phyloP scores from a whole-genome alignment of 202 grass and related monocot species.

The Carex sylvatica region DNA sequence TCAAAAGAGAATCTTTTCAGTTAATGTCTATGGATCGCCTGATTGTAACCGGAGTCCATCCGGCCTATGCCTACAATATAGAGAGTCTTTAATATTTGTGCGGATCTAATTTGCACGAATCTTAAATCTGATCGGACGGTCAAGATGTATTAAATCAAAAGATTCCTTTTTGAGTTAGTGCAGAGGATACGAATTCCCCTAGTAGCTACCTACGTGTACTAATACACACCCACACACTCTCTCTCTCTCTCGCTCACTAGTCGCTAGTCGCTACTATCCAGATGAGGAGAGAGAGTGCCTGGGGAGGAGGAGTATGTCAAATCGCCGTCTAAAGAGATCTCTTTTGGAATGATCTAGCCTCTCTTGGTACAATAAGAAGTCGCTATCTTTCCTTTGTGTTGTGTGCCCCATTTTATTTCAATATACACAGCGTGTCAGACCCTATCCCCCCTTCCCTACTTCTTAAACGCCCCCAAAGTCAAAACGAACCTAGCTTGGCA shows the following conservation, averaged over 20 bases:
- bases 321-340: conserved; percentile 19
- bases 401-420: conserved; percentile 10
- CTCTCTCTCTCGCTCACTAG: neutral
- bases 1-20: no score
- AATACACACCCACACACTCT: neutral
- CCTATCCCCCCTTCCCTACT: neutral
- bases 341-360: conserved; percentile 13
- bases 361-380: conserved; percentile 7
- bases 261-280: neutral
- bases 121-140: no score
- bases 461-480: neutral
- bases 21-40: no score
- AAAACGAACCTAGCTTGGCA: neutral
- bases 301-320: neutral
- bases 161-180: no score
- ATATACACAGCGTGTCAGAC: conserved; percentile 4
- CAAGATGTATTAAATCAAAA: no score
- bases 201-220: neutral
- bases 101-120: no score
- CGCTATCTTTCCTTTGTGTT: conserved; percentile 15
- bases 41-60: no score
- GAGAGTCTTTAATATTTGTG: no score
- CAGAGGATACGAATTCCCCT: no score
- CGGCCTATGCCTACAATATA: no score
- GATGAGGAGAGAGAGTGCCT: conserved; percentile 10